phyloP scores from a whole-genome alignment of 2,329 filamentous ascomycete species.

The Xylaria sp. region DNA sequence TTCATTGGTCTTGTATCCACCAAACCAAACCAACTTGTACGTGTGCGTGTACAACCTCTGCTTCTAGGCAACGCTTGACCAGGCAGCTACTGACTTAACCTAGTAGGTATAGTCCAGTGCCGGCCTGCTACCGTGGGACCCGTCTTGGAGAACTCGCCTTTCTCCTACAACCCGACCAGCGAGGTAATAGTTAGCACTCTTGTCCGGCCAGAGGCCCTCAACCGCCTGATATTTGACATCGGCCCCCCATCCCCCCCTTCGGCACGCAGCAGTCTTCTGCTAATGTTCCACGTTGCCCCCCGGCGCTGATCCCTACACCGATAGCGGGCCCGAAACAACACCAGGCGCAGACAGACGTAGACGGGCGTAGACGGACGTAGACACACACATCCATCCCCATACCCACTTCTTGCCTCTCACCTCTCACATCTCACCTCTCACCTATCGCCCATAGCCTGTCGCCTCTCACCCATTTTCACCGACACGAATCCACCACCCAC shows the following conservation, averaged over 20 bases:
- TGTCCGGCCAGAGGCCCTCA: neutral
- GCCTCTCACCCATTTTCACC: slow-evolving; percentile 32
- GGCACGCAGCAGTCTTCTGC: slow-evolving; percentile 3
- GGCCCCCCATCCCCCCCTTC: neutral
- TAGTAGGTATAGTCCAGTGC: neutral
- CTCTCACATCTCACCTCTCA: neutral
- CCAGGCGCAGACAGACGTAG: slow-evolving; percentile 10
- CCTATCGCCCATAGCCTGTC: too few species aligned
- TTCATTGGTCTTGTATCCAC: neutral
- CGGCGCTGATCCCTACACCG: slow-evolving; percentile 26
- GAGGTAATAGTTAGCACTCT: slow-evolving; percentile 15
- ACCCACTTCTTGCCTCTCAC: slow-evolving; percentile 30
- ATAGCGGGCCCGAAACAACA: slow-evolving; percentile 23
- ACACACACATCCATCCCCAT: slow-evolving; percentile 23
- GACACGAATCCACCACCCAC: slow-evolving; percentile 16
- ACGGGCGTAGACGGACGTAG: neutral
- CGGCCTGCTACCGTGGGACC: slow-evolving; percentile 9
- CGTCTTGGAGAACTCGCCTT: slow-evolving; percentile 14
- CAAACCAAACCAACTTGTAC: neutral
- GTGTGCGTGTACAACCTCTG: neutral
- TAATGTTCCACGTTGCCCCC: slow-evolving; percentile 11
- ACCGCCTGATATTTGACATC: neutral
- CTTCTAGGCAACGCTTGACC: neutral
- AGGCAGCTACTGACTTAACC: neutral
- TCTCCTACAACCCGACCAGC: slow-evolving; percentile 11